A percentile compares a stretch with the other conserved stretches of the same genome.
phyloP scores from a whole-genome alignment of 148 eudicot genomes.

The Beta vulgaris region DNA sequence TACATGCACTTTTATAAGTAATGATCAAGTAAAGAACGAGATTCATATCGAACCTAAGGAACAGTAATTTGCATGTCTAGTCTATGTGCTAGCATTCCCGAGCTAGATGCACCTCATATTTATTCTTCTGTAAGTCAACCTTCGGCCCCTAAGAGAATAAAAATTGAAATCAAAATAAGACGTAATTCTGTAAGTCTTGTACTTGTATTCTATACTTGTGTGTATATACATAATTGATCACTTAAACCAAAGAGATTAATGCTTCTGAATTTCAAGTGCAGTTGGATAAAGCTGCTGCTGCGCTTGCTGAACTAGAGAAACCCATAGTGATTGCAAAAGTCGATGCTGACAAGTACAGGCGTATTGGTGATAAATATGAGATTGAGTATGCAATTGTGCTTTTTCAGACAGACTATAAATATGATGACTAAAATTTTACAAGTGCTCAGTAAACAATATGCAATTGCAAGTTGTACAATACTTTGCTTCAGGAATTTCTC shows the following conservation, averaged over 20 bases:
- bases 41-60: background rate
- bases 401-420: slow-evolving; percentile 4
- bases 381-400: slow-evolving; percentile 61
- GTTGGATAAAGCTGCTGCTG: slow-evolving; percentile 90
- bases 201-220: background rate
- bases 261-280: slow-evolving; percentile 35
- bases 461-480: background rate
- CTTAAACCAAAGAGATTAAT: slow-evolving; percentile 4
- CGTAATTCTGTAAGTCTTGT: background rate
- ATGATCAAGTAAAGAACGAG: background rate
- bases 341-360: slow-evolving; percentile 76
- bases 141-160: background rate
- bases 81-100: background rate
- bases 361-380: slow-evolving; percentile 73
- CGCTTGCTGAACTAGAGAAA: slow-evolving; percentile 68
- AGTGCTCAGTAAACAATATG: background rate
- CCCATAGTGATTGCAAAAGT: slow-evolving; percentile 86
- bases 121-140: background rate
- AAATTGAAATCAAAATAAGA: background rate
- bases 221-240: background rate
- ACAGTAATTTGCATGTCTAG: background rate
- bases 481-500: background rate
- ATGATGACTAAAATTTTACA: background rate
- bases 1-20: background rate
- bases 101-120: background rate